A percentile compares a stretch with the other conserved stretches of the same genome.
Evolutionary conservation across 2,329 filamentous ascomycete genomes (phyloP).

Genomic region (Aspergillus candidus): DNA sequence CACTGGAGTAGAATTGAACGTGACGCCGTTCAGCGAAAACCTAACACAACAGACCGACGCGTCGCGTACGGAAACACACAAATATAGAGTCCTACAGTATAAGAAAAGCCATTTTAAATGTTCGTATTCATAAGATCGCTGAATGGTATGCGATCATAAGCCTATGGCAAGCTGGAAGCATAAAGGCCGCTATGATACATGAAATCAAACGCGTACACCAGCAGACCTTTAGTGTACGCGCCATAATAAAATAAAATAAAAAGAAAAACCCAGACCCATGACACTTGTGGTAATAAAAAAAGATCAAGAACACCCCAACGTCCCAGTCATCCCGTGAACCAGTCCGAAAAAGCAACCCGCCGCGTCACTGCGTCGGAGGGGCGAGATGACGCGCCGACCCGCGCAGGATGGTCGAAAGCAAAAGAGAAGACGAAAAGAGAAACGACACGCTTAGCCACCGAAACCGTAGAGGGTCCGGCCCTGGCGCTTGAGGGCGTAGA

Average conservation of each 20-base stretch:
- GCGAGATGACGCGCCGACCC: slow-evolving; percentile 25
- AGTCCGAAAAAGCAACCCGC: slow-evolving; percentile 35
- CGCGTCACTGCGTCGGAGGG: slow-evolving; percentile 27
- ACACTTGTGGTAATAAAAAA: slow-evolving; percentile 27
- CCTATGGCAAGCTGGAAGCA: slow-evolving; percentile 31
- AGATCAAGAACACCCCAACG: slow-evolving; percentile 41
- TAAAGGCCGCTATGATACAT: slow-evolving; percentile 40
- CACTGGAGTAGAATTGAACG: too few species aligned
- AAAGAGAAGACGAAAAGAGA: slow-evolving; percentile 24
- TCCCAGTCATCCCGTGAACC: slow-evolving; percentile 41
- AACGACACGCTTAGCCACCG: slow-evolving; percentile 62
- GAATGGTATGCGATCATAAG: slow-evolving; percentile 21
- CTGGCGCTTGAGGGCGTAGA: slow-evolving; percentile 60
- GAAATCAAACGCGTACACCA: slow-evolving; percentile 35
- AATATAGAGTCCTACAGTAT: too few species aligned
- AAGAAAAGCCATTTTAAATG: slow-evolving; percentile 18
- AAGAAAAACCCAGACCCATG: slow-evolving; percentile 41
- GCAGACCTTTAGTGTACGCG: slow-evolving; percentile 36
- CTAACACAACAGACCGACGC: neutral
- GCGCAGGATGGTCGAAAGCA: slow-evolving; percentile 28
- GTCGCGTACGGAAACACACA: neutral
- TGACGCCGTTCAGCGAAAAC: neutral
- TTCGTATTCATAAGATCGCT: slow-evolving; percentile 35
- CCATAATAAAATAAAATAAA: slow-evolving; percentile 35
- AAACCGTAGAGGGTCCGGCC: slow-evolving; percentile 77